These are phyloP conservation scores for Sedum album DNA, from an alignment of 164 flowering plant species.

Conservation along the genomic window DNA sequence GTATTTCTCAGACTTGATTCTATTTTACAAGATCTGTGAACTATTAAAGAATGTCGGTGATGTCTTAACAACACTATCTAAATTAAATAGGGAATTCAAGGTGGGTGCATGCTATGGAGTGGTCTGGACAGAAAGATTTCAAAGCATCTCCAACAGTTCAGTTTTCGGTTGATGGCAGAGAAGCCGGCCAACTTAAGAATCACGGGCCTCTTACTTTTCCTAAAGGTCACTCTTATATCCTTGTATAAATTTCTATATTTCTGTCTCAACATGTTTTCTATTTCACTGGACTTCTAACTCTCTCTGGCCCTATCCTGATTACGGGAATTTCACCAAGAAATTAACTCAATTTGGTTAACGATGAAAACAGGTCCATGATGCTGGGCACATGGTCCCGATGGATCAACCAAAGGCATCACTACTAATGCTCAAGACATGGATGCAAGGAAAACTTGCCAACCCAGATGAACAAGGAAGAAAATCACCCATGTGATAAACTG, in stretches of 20 bases:
- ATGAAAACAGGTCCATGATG: conserved; percentile 28
- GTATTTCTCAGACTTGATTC: conserved; percentile 18
- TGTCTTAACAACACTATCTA: background rate
- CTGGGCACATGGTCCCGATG: conserved; percentile 57
- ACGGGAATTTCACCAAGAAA: background rate
- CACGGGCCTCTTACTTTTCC: conserved; percentile 71
- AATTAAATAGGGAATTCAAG: conserved; percentile 47
- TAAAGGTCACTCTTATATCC: conserved; percentile 49
- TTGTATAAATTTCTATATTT: background rate
- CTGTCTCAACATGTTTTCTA: background rate
- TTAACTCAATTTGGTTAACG: background rate
- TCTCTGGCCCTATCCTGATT: background rate
- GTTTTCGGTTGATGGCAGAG: conserved; percentile 54
- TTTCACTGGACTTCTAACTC: background rate
- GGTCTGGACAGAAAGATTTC: conserved; percentile 75
- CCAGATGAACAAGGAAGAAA: conserved; percentile 8
- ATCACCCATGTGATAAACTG: conserved; percentile 11
- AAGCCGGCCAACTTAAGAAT: conserved; percentile 58
- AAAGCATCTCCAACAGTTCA: conserved; percentile 35
- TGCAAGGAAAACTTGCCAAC: conserved; percentile 23
- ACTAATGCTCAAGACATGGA: conserved; percentile 38
- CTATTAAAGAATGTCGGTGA: background rate
- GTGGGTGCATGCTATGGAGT: conserved; percentile 92
- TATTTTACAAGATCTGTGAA: background rate
- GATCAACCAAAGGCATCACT: conserved; percentile 41